Conservation (phyloP, 345 rosid species). For the Ceriops tagal region DNA sequence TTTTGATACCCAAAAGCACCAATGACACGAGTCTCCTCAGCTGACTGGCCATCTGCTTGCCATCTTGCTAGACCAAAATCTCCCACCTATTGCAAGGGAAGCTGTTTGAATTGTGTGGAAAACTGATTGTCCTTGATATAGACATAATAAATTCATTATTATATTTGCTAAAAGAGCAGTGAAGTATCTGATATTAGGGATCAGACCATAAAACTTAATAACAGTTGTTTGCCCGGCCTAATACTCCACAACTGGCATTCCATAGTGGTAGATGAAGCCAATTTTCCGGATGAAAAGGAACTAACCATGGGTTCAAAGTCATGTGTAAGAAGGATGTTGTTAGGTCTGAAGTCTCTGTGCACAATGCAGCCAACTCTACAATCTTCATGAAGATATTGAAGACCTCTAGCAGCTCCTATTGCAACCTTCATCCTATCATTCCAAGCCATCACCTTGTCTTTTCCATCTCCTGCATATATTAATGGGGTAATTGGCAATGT, state of each 20-base stretch:
- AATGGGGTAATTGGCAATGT: background rate
- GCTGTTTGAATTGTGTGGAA: background rate
- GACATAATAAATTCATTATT: no score
- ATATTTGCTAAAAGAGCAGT: no score
- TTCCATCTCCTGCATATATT: slow-evolving; percentile 26
- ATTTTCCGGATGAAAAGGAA: slow-evolving; percentile 1
- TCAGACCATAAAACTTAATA: no score
- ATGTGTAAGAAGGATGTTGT: slow-evolving; percentile 64
- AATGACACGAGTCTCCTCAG: slow-evolving; percentile 51
- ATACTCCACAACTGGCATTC: no score
- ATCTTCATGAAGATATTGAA: slow-evolving; percentile 70
- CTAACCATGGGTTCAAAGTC: slow-evolving; percentile 58
- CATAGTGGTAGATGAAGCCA: background rate
- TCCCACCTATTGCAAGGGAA: slow-evolving; percentile 42
- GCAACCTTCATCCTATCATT: slow-evolving; percentile 48
- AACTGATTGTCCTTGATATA: no score
- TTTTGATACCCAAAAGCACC: slow-evolving; percentile 54
- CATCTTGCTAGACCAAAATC: slow-evolving; percentile 66
- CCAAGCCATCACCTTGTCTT: slow-evolving; percentile 41
- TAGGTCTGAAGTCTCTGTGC: slow-evolving; percentile 66
- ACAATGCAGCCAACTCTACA: slow-evolving; percentile 70
- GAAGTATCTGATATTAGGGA: no score
- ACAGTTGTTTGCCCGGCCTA: no score
- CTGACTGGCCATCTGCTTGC: slow-evolving; percentile 55
- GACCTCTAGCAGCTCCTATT: slow-evolving; percentile 65